Base-by-base conservation (phyloP, 2,329 filamentous ascomycete species). In the Paecilomyces fulvus region DNA sequence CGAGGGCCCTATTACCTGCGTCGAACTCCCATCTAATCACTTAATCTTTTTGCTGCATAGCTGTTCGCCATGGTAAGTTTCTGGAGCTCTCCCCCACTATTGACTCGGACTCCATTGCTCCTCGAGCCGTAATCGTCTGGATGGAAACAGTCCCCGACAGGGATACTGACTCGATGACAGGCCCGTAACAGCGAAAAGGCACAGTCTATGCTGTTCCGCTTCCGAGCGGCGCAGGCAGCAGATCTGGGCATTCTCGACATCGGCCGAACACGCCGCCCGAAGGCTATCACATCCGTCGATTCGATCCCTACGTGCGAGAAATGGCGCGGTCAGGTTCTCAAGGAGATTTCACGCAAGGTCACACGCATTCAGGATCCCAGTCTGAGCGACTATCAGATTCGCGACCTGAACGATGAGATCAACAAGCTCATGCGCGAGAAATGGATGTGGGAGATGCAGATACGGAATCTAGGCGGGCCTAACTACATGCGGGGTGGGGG, bases 171-270 rank as follows among this genome's bases (percentile, higher is more conserved):
- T 53, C 55, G 51, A 48, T 57, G 46, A n/a, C 65, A 91, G 92
- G 92, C 92, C 70, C 92, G 92, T 70, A 96, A 97, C 75, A 92
- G 90, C 50, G 92, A 97, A 82, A 99, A 97, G 76, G 92, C 94
- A 68, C 94, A 99, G 80, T 96, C 92, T 51, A 99, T 99, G 92
- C 92, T 99, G 75, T 99, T 96, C 80, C 92, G 94, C 81, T 99
- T 99, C 81, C 90, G 94, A 73, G 94, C 95, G 70, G 89, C 92
- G 66, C 94, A 97, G 83, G 92, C 92, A 63, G 90, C 91, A 62
- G 92, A 96, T 77, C 83, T 96, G 51, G 92, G 92, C 69, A 96
- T 97, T 74, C 89, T 99, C 75, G 92, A 97, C 79, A 88, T 88
- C 28, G 89, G 90, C 58, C 89, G 92, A 60, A 88, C 90, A 8